Conservation (phyloP, 192 early-diverging fungal genomes). For the Backusella macrospora region DNA sequence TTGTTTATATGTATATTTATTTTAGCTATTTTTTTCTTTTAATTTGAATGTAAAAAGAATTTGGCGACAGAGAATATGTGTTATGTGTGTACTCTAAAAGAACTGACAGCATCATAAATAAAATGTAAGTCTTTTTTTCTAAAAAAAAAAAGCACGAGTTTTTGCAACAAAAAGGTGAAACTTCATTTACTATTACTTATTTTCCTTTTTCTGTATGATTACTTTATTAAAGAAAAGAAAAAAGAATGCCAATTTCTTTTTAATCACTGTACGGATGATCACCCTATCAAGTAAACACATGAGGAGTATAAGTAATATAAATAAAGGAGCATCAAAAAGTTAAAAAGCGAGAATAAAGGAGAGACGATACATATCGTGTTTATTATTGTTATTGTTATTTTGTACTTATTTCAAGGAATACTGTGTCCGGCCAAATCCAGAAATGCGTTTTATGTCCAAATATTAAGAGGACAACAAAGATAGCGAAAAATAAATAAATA, state of each 20-base stretch:
- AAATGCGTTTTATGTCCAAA: not conserved
- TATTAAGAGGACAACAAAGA: no score
- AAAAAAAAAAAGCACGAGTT: not conserved
- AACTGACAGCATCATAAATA: not conserved
- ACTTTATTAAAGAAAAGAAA: not conserved
- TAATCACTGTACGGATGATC: not conserved
- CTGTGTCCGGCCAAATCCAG: not conserved
- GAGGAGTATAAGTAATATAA: slow-evolving; percentile 6
- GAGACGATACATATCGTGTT: not conserved
- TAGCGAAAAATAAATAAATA: not conserved
- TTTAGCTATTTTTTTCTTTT: not conserved
- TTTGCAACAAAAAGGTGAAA: not conserved
- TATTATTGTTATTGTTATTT: not conserved
- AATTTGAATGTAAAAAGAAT: not conserved
- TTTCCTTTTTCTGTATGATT: not conserved
- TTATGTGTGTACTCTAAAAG: not conserved
- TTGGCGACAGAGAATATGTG: not conserved
- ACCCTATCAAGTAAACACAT: not conserved
- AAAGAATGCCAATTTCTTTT: not conserved
- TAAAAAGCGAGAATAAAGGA: slow-evolving; percentile 1
- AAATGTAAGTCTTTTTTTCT: not conserved
- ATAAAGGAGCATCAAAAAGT: not conserved
- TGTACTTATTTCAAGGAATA: slow-evolving; percentile 6
- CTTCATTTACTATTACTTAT: not conserved
- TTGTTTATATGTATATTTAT: not conserved